Percentiles rank a stretch among this genome's conserved stretches.
Conservation (phyloP, 2,329 filamentous ascomycete species). For the Escovopsis sp. region DNA sequence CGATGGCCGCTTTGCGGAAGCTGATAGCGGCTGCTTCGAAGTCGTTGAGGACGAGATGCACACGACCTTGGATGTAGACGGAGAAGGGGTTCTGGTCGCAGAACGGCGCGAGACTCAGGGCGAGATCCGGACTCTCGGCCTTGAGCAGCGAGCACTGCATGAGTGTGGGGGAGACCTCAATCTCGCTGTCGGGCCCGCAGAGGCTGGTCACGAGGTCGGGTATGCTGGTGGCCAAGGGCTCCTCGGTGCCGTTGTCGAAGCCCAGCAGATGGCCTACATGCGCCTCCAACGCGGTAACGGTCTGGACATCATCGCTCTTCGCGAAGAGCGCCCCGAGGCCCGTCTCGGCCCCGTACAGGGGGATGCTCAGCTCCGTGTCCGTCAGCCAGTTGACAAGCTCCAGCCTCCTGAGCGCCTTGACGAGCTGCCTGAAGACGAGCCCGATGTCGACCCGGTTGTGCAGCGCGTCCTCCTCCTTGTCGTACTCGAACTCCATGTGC, state of each 20-base stretch:
- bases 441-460: conserved; percentile 49
- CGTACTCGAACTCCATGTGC: conserved; percentile 73
- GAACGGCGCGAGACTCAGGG: conserved; percentile 40
- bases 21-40: conserved; percentile 55
- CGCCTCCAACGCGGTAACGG: conserved; percentile 43
- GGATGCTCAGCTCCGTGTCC: conserved; percentile 39
- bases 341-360: conserved; percentile 25
- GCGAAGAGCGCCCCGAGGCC: conserved; percentile 15
- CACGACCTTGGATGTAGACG: conserved; percentile 73
- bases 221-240: conserved; percentile 41
- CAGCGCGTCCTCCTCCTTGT: conserved; percentile 53
- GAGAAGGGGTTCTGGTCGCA: conserved; percentile 43
- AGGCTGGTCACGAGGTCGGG: conserved; percentile 52
- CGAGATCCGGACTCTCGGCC: conserved; percentile 42
- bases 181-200: conserved; percentile 48
- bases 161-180: conserved; percentile 44
- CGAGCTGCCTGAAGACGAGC: conserved; percentile 51
- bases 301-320: conserved; percentile 30
- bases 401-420: conserved; percentile 55
- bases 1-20: conserved; percentile 72
- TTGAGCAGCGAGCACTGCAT: conserved; percentile 49
- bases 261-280: conserved; percentile 49
- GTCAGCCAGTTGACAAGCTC: conserved; percentile 60
- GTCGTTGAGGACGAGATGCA: conserved; percentile 59
- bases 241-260: conserved; percentile 33